phyloP scores from a whole-genome alignment of 2,329 filamentous ascomycete species.

The Nannizziopsis barbatae region DNA sequence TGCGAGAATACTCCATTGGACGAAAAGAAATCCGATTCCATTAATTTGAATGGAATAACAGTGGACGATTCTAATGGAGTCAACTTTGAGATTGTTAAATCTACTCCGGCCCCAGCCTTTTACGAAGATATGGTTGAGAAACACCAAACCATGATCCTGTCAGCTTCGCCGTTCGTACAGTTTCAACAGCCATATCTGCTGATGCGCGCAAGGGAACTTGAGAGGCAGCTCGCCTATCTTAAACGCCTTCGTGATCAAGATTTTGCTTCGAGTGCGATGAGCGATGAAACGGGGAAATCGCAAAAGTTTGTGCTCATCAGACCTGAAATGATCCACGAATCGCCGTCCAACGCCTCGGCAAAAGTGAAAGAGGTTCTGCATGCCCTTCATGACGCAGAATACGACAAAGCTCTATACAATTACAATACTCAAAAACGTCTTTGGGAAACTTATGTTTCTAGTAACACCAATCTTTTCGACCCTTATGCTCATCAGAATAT shows the following conservation, averaged over 20 bases:
- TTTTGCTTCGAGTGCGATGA: constrained; percentile 31
- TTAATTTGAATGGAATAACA: background rate
- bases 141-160: constrained; percentile 84
- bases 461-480: constrained; percentile 80
- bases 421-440: constrained; percentile 90
- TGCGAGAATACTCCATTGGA: background rate
- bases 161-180: constrained; percentile 89
- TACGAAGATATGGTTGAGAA: constrained; percentile 93
- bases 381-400: constrained; percentile 91
- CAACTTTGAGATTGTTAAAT: constrained; percentile 53
- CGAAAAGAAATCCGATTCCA: background rate
- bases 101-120: constrained; percentile 76
- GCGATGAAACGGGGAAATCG: constrained; percentile 51
- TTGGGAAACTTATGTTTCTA: constrained; percentile 90
- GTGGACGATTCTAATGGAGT: constrained; percentile 14
- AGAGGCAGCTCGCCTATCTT: constrained; percentile 69
- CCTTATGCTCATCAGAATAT: constrained; percentile 95
- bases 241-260: constrained; percentile 69
- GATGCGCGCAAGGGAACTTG: constrained; percentile 83
- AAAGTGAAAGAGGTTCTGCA: constrained; percentile 89
- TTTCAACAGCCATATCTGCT: constrained; percentile 89
- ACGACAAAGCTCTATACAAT: constrained; percentile 85
- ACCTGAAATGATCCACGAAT: constrained; percentile 86
- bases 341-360: constrained; percentile 65
- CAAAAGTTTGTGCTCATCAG: constrained; percentile 82